These are phyloP conservation scores for Phytophthora tubulina DNA, from an alignment of 352 stramenopile species.

Conservation along the genomic window DNA sequence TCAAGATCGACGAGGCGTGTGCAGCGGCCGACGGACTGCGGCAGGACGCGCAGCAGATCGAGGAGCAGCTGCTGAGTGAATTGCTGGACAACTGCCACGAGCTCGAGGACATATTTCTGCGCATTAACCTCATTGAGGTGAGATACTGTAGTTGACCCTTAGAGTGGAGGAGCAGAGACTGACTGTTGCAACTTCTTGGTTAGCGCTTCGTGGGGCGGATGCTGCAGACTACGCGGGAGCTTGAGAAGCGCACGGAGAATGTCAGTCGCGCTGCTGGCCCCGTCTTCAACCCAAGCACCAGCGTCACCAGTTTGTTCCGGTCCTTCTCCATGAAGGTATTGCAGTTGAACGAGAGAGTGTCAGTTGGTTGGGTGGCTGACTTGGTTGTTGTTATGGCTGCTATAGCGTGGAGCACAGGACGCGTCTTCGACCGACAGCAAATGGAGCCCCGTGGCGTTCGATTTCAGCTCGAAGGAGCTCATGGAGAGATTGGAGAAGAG, in stretches of 20 bases:
- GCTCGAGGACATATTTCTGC: slow-evolving; percentile 82
- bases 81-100: slow-evolving; percentile 78
- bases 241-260: slow-evolving; percentile 72
- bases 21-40: slow-evolving; percentile 60
- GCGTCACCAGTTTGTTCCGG: slow-evolving; percentile 66
- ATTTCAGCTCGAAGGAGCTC: slow-evolving; percentile 63
- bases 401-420: slow-evolving; percentile 47
- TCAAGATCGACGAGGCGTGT: slow-evolving; percentile 85
- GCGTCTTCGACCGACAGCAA: slow-evolving; percentile 38
- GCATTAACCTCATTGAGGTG: slow-evolving; percentile 82
- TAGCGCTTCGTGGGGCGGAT: slow-evolving; percentile 72
- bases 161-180: not conserved
- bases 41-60: slow-evolving; percentile 57
- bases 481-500: slow-evolving; percentile 63
- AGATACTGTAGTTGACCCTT: not conserved
- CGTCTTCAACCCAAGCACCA: slow-evolving; percentile 70
- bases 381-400: slow-evolving; percentile 3
- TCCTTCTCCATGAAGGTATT: slow-evolving; percentile 77
- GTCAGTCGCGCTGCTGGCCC: slow-evolving; percentile 59
- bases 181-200: not conserved
- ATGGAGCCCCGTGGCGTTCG: slow-evolving; percentile 72
- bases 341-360: not conserved
- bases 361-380: slow-evolving; percentile 7
- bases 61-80: slow-evolving; percentile 60
- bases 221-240: slow-evolving; percentile 63